Conservation (phyloP, 1,284 basidiomycete genomes). For the Caloboletus firmus region DNA sequence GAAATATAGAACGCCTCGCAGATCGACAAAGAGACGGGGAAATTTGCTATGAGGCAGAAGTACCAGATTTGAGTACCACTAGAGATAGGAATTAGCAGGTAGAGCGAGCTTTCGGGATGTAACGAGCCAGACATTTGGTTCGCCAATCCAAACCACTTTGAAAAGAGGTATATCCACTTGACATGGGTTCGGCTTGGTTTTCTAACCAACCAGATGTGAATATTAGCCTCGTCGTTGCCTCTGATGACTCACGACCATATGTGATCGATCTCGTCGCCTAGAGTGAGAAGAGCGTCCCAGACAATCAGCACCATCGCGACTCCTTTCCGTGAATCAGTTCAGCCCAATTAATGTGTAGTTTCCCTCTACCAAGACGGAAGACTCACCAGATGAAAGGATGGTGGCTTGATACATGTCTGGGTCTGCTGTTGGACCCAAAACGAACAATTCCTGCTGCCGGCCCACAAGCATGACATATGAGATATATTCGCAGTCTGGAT, state of each 20-base stretch:
- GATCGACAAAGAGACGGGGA: neutral
- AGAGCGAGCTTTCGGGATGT: neutral
- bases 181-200: conserved; percentile 6
- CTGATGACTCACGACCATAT: conserved; percentile 24
- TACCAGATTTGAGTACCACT: conserved; percentile 7
- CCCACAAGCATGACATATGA: conserved; percentile 1
- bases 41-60: neutral
- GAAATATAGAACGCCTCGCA: conserved; percentile 7
- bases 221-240: neutral
- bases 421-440: neutral
- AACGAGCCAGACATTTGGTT: conserved; percentile 16
- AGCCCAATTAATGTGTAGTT: neutral
- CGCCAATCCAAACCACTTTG: conserved; percentile 26
- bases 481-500: neutral
- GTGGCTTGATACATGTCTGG: conserved; percentile 1
- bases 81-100: conserved; percentile 5
- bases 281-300: conserved; percentile 22
- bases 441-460: conserved; percentile 1
- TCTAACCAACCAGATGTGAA: neutral
- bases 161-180: conserved; percentile 23
- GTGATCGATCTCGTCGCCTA: conserved; percentile 17
- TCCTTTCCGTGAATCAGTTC: conserved; percentile 7
- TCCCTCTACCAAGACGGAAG: neutral
- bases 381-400: conserved; percentile 18
- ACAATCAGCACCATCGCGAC: conserved; percentile 10